Percentiles rank a stretch among this genome's conserved stretches.
Evolutionary conservation across 2,329 filamentous ascomycete genomes (phyloP).

Genomic region (Pseudocercospora crystallina): DNA sequence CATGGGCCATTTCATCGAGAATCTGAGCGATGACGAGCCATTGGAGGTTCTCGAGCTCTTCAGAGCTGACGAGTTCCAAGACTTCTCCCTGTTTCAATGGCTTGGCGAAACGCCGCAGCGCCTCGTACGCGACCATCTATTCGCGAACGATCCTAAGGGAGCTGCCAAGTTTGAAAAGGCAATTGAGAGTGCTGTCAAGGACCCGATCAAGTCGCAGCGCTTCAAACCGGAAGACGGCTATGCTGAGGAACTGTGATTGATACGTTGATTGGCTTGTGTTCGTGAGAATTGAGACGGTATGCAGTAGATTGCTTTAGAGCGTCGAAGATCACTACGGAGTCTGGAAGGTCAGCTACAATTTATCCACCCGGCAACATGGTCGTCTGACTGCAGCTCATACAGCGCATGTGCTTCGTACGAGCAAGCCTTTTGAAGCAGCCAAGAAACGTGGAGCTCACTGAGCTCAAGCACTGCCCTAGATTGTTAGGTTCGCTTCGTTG

Average conservation of each 20-base stretch:
- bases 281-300: no score
- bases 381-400: no score
- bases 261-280: no score
- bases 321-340: no score
- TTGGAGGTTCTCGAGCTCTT: constrained; percentile 77
- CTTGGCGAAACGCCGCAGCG: constrained; percentile 69
- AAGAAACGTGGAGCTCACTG: no score
- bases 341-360: no score
- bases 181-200: constrained; percentile 62
- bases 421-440: no score
- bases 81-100: constrained; percentile 75
- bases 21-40: constrained; percentile 70
- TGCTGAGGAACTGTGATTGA: not conserved
- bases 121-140: constrained; percentile 59
- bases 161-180: constrained; percentile 63
- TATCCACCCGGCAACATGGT: no score
- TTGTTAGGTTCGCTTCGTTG: no score
- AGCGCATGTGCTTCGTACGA: no score
- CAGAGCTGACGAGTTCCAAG: constrained; percentile 62
- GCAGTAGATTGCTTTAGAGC: no score
- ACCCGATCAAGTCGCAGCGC: constrained; percentile 38
- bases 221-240: constrained; percentile 9
- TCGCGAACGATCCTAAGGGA: constrained; percentile 60
- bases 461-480: no score
- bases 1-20: constrained; percentile 81